phyloP scores from a whole-genome alignment of 805 yeast genomes.

The Ogataea sp. region DNA sequence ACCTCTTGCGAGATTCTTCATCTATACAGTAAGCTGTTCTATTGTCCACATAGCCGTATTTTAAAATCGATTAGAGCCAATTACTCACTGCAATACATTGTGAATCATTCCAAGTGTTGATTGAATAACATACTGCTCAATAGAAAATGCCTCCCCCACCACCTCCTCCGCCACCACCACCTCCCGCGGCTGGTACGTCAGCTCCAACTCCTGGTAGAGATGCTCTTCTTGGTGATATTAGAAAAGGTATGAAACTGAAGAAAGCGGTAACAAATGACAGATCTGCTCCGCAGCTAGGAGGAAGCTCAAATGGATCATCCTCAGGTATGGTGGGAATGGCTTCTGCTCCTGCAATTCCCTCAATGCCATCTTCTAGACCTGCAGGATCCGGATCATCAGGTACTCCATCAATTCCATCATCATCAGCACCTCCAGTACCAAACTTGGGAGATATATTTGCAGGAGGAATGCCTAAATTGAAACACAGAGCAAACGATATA shows the following conservation, averaged over 20 bases:
- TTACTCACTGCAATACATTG: too few relatives aligned
- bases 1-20: too few relatives aligned
- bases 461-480: slow-evolving; percentile 72
- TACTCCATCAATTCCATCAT: slow-evolving; percentile 10
- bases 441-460: slow-evolving; percentile 65
- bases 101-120: too few relatives aligned
- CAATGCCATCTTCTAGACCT: slow-evolving; percentile 10
- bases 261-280: slow-evolving; percentile 62
- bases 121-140: too few relatives aligned
- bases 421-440: slow-evolving; percentile 30
- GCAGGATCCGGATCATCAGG: slow-evolving; percentile 2
- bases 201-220: slow-evolving; percentile 44
- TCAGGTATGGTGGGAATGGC: slow-evolving; percentile 10
- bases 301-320: slow-evolving; percentile 18
- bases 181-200: slow-evolving; percentile 33
- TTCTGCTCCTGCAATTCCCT: slow-evolving; percentile 18
- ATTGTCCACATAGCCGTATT: too few relatives aligned
- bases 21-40: too few relatives aligned
- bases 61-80: too few relatives aligned
- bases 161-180: slow-evolving; percentile 51
- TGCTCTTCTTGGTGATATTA: slow-evolving; percentile 72
- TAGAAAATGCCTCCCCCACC: slow-evolving; percentile 36
- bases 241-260: slow-evolving; percentile 56
- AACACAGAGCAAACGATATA: slow-evolving; percentile 30
- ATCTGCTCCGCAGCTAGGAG: slow-evolving; percentile 47